Base-by-base conservation (phyloP, 306 rosid species). In the Pueraria montana region DNA sequence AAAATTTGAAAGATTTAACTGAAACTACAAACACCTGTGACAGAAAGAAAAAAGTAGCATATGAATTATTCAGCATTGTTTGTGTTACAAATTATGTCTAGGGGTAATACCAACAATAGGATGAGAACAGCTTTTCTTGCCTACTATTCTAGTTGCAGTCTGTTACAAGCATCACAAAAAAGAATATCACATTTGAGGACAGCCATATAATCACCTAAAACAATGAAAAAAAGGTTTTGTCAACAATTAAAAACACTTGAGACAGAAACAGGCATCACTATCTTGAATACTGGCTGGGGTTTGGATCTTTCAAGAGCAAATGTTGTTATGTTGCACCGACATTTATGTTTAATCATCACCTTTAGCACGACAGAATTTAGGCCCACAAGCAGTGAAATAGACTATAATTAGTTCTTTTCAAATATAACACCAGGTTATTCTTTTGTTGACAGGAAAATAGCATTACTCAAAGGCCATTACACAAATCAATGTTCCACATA, bases 241-340 rank as follows among this genome's bases (percentile, higher is more conserved):
- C 43, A 40, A 38, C 70, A 76, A 21, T 13, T 14, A 56, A 58
- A 30, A 18, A 46, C 8, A 45, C 18, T 13, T 23, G 5, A n/a
- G 18, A 30, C n/a, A 72, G 74, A 42, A 46, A 46, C 26, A 26
- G 45, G 61, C 26, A 52, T 20, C n/a, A 11, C 34, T 34, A 55
- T 74, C 52, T 20, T 21, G 52, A 74, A 74, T 11, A 11, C 6
- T 9, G 6, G 34, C 32, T 73, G 1, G 7, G 46, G 34, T 34
- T 53, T 74, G 66, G 49, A 53, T 27, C 64, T n/a, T 52, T 73
- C 62, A 73, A n/a, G 27, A 50, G n/a, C 18, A 50, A 32, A 30
- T n/a, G 32, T 11, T 18, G 10, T 34, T 53, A 52, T 6, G 6
- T 5, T 30, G n/a, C 74, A 8, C 43, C 23, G 26, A 48, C 14